These are phyloP conservation scores for Boletus rufocinnamomeus DNA, from an alignment of 768 basidiomycete species.

Conservation along the genomic window DNA sequence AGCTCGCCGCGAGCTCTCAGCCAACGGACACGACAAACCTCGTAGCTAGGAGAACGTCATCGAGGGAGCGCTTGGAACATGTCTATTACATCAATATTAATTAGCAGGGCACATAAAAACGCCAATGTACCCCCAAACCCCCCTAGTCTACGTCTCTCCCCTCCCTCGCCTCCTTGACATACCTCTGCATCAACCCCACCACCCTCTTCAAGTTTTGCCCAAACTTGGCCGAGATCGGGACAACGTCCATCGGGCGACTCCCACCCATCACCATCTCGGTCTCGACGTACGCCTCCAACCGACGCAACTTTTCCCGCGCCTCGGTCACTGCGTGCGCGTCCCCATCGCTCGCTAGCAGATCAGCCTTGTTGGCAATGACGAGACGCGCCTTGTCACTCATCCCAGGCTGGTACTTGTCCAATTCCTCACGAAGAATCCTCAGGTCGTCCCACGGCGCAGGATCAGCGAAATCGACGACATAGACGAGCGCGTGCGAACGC, in stretches of 20 bases:
- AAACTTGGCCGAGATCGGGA: slow-evolving; percentile 85
- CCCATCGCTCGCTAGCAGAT: slow-evolving; percentile 61
- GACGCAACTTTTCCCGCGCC: slow-evolving; percentile 57
- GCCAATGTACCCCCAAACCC: neutral
- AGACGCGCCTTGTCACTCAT: slow-evolving; percentile 76
- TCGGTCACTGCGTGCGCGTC: slow-evolving; percentile 49
- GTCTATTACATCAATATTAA: slow-evolving; percentile 2
- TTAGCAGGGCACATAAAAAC: neutral
- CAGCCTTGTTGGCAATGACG: slow-evolving; percentile 95
- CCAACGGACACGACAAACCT: neutral
- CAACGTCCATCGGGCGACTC: slow-evolving; percentile 55
- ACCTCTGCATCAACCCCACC: slow-evolving; percentile 65
- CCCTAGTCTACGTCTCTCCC: neutral
- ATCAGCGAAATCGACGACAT: slow-evolving; percentile 86
- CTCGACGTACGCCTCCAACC: slow-evolving; percentile 58
- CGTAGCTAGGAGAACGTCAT: neutral
- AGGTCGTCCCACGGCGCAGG: slow-evolving; percentile 80
- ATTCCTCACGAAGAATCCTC: slow-evolving; percentile 69
- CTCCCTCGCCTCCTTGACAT: slow-evolving; percentile 55
- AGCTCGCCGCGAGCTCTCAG: neutral
- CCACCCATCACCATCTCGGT: slow-evolving; percentile 40
- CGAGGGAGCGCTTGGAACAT: neutral
- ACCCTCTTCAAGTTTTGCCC: slow-evolving; percentile 76
- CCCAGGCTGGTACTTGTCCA: slow-evolving; percentile 78
- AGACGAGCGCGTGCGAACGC: slow-evolving; percentile 84